Conservation (phyloP, 352 stramenopile genomes). For the Saprolegnia diclina region DNA sequence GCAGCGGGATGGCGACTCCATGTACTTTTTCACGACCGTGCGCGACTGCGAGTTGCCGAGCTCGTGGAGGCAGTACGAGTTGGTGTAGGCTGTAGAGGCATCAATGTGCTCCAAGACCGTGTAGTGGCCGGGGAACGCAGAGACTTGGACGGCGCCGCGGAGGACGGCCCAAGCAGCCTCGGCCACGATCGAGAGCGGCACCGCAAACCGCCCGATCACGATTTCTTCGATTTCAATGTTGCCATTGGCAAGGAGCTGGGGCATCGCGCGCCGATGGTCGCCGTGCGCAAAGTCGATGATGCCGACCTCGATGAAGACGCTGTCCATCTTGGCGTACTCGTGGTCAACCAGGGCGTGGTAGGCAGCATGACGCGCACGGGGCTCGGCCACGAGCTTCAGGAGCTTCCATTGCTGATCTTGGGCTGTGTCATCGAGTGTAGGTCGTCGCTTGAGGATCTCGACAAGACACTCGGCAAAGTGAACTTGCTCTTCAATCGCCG, state of each 20-base stretch:
- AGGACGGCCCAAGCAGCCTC: neutral
- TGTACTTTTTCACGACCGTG: constrained; percentile 1
- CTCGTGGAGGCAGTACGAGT: neutral
- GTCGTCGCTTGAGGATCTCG: neutral
- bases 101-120: neutral
- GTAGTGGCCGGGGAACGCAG: neutral
- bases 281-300: neutral
- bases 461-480: constrained; percentile 12
- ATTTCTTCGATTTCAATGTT: neutral
- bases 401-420: constrained; percentile 4
- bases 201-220: neutral
- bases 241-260: neutral
- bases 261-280: neutral
- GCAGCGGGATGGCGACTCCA: neutral
- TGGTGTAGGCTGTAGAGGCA: constrained; percentile 1
- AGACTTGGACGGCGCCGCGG: neutral
- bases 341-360: constrained; percentile 12
- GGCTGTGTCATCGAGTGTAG: neutral
- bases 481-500: neutral
- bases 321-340: constrained; percentile 12
- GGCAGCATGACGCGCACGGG: neutral
- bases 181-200: neutral
- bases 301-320: constrained; percentile 1
- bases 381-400: constrained; percentile 3
- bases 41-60: constrained; percentile 6